Base-by-base conservation (phyloP, 2,329 filamentous ascomycete species). In the Alternaria incomplexa region DNA sequence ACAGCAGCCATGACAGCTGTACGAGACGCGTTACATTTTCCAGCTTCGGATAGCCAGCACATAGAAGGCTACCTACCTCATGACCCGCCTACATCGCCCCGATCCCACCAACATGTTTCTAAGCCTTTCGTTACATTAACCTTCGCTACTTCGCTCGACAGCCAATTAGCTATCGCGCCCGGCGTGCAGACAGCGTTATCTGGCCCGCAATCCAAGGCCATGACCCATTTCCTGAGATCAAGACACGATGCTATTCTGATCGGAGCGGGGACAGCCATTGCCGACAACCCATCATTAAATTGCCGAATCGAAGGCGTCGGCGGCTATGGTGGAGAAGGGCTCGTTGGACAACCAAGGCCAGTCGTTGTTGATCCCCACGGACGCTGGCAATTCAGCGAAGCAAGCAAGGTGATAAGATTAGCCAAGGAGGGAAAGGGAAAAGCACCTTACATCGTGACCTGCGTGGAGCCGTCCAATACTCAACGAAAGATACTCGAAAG, bases 181-280 rank as follows among this genome's bases (percentile, higher is more conserved):
- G 93, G 93, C 13, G 85, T 89, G n/a, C 91, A 91, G 68, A 98
- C 95, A 3, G 84, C 87, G 0, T 87, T 98, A 13, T 98, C 95
- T 1, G 94, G 94, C 4, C 87, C 91, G 0, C 85, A 90, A 66
- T 93, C 93, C 40, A 97, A 97, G 80, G 87, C 92, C 56, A 96
- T 98, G 93, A 97, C 95, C 0, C 95, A 98, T 80, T 93, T 91
- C 77, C 87, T 98, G 26, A 92, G 95, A 72, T 90, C 90, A 12
- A 87, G 86, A 15, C 93, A 98, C 81, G 89, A 92, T 66, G 93
- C 92, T 43, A 97, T 97, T 69, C 85, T 96, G 23, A 85, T 98
- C 30, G 95, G 95, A 22, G 92, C 91, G 5, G 91, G 91, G 3
- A 98, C 95, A 1, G 92, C 93, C 8, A 83, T 93, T 25, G 91